A percentile compares a stretch with the other conserved stretches of the same genome.
phyloP scores from a whole-genome alignment of 352 stramenopile species.

The Phytophthora kernoviae region DNA sequence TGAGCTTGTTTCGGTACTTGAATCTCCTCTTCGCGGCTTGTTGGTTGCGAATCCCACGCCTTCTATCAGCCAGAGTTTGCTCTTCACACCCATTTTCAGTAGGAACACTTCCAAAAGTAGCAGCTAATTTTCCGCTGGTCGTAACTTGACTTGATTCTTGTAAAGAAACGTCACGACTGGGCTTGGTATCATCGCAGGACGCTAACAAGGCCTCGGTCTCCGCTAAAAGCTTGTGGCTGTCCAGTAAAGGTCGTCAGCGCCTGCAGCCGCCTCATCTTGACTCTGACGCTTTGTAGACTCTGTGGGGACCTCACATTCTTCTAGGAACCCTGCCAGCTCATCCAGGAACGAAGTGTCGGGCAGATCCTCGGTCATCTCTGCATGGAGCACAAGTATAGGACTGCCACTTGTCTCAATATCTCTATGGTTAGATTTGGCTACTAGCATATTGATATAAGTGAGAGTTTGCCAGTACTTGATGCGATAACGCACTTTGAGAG shows the following conservation, averaged over 20 bases:
- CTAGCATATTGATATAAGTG: too few species aligned
- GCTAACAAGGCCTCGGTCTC: constrained; percentile 21
- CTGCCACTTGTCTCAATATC: too few species aligned
- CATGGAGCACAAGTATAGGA: too few species aligned
- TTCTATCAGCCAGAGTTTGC: background rate
- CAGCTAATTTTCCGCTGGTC: background rate
- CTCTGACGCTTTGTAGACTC: background rate
- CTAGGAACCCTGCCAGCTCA: constrained; percentile 8
- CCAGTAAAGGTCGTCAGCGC: constrained; percentile 6
- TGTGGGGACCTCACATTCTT: constrained; percentile 1
- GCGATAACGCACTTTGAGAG: too few species aligned
- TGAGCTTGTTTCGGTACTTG: constrained; percentile 31
- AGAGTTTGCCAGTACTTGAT: too few species aligned
- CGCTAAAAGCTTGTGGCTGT: constrained; percentile 13
- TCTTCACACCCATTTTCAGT: too few species aligned
- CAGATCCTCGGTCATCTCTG: constrained; percentile 7
- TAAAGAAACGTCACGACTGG: background rate
- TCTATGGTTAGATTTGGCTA: too few species aligned
- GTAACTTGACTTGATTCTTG: background rate
- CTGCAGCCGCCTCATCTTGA: too few species aligned
- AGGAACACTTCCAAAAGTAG: too few species aligned
- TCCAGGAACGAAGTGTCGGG: constrained; percentile 7
- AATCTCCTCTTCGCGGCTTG: constrained; percentile 23
- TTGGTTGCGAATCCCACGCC: constrained; percentile 1
- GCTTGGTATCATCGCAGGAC: background rate